These are phyloP conservation scores for Lepidium africanum DNA, from an alignment of 345 rosid species.

Conservation along the genomic window DNA sequence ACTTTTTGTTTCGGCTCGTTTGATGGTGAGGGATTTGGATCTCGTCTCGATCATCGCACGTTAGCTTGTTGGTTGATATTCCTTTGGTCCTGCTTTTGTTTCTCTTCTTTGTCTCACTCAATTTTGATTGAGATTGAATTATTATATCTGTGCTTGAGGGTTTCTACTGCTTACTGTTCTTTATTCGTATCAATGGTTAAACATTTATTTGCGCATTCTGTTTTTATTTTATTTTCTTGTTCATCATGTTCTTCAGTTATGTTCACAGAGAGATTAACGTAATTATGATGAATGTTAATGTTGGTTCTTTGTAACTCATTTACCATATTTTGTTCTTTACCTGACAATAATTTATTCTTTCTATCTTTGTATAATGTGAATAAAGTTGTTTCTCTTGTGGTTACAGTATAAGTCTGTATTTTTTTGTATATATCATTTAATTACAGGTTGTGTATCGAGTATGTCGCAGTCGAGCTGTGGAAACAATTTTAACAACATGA, in stretches of 20 bases:
- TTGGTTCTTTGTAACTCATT: background rate
- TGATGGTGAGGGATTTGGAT: background rate
- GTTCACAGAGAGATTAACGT: background rate
- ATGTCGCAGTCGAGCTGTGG: conserved; percentile 39
- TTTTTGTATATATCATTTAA: background rate
- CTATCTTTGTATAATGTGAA: background rate
- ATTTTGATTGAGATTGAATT: too few relatives aligned
- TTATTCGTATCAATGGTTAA: background rate
- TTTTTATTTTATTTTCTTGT: background rate
- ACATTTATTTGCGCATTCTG: background rate
- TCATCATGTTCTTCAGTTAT: background rate
- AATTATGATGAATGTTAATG: too few relatives aligned
- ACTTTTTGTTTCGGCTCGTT: background rate
- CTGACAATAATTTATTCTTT: background rate
- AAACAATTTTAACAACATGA: conserved; percentile 26
- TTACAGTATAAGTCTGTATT: background rate
- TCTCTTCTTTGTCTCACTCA: background rate
- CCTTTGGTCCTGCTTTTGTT: background rate
- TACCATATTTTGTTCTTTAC: background rate
- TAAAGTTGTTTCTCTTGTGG: background rate
- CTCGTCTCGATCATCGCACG: background rate
- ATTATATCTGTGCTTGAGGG: background rate
- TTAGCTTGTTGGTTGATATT: background rate
- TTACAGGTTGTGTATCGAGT: conserved; percentile 12
- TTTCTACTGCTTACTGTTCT: background rate